Conservation (phyloP, 1,284 basidiomycete species). For the Apiotrichum akiyoshidainum region DNA sequence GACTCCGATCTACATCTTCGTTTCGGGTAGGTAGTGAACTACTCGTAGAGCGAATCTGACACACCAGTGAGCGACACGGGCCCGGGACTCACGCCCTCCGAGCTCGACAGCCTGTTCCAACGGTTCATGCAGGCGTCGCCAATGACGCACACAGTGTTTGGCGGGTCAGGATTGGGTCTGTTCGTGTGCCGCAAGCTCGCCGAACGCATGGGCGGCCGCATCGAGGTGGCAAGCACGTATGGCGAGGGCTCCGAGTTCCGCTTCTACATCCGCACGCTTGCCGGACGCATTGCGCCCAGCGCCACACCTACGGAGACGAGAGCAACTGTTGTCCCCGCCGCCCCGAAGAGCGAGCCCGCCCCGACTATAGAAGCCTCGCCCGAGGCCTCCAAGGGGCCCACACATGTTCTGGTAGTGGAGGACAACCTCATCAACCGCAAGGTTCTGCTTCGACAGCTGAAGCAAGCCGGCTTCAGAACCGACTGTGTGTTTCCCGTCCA, state of each 20-base stretch:
- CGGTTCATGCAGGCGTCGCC: constrained; percentile 32
- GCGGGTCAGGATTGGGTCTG: constrained; percentile 38
- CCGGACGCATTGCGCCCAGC: not conserved
- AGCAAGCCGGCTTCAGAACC: constrained; percentile 33
- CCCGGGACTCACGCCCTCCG: constrained; percentile 26
- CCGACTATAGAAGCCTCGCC: no score
- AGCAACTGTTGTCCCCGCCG: not conserved
- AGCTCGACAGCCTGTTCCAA: constrained; percentile 29
- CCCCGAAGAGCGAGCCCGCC: not conserved
- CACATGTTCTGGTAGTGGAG: constrained; percentile 30
- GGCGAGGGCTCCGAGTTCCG: constrained; percentile 47
- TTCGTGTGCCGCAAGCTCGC: constrained; percentile 39
- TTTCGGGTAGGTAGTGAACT: not conserved
- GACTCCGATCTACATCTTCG: constrained; percentile 19
- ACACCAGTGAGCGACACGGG: constrained; percentile 29
- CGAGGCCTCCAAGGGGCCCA: constrained; percentile 29
- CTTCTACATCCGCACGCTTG: constrained; percentile 42
- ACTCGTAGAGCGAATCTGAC: not conserved
- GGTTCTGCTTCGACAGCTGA: constrained; percentile 44
- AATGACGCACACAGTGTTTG: constrained; percentile 32
- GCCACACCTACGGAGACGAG: no score
- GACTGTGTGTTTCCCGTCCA: constrained; percentile 6
- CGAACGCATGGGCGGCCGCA: constrained; percentile 44
- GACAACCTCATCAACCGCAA: constrained; percentile 51
- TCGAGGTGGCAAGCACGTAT: constrained; percentile 40